Evolutionary conservation across 2,329 filamentous ascomycete species (phyloP).

Genomic region (Amauroascus niger): DNA sequence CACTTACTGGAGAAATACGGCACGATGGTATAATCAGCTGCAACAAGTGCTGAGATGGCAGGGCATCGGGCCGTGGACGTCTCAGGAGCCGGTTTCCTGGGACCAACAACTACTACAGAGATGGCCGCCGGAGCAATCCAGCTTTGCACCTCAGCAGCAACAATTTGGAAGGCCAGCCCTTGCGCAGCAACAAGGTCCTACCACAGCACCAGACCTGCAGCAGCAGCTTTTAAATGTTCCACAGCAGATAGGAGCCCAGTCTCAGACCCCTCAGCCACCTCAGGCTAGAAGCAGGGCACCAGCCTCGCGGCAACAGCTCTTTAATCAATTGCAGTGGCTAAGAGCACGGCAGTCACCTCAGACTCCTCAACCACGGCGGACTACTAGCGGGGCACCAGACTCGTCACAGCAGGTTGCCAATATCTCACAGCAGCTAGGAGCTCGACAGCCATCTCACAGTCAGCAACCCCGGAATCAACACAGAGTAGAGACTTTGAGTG

Average conservation of each 20-base stretch:
- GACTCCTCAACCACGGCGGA: neutral
- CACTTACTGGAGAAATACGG: neutral
- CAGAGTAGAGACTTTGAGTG: neutral
- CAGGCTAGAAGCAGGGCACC: neutral
- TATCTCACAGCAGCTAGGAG: neutral
- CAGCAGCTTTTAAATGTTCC: neutral
- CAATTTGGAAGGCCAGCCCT: neutral
- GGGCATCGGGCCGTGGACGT: neutral
- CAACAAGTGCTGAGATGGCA: neutral
- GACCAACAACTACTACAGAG: neutral
- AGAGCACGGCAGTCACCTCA: neutral
- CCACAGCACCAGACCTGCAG: neutral
- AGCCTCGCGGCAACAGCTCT: neutral
- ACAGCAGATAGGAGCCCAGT: neutral
- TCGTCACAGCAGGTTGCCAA: neutral
- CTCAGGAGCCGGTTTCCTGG: neutral
- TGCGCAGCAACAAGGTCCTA: neutral
- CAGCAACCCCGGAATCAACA: neutral
- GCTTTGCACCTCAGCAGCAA: neutral
- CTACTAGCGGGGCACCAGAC: neutral
- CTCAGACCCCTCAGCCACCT: neutral
- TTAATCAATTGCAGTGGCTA: neutral
- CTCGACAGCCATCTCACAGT: neutral
- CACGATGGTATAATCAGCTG: neutral
- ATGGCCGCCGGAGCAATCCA: neutral